These are phyloP conservation scores for Brachypodium distachyon DNA, from an alignment of 202 grass and related monocot genomes.

Conservation along the genomic window DNA sequence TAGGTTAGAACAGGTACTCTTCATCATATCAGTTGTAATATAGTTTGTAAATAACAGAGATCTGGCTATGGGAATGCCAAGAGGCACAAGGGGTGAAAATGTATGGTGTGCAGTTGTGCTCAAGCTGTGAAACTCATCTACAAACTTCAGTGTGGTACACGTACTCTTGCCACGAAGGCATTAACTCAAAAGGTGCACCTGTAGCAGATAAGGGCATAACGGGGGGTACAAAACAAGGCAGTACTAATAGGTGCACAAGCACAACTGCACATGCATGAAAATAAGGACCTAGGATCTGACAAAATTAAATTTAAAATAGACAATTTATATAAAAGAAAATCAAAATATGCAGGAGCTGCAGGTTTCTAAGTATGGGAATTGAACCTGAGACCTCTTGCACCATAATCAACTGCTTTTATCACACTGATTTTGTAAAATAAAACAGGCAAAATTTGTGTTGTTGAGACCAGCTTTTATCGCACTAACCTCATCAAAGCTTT, in stretches of 20 bases:
- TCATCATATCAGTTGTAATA: too few species aligned
- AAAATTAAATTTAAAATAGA: not conserved
- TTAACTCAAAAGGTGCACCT: not conserved
- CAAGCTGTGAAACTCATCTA: constrained; percentile 1
- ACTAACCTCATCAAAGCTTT: constrained; percentile 62
- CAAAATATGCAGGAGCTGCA: not conserved
- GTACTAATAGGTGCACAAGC: too few species aligned
- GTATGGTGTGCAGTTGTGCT: not conserved
- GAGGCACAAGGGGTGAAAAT: not conserved
- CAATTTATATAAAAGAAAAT: not conserved
- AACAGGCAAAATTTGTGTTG: not conserved
- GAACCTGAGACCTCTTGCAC: not conserved
- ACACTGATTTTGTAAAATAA: too few species aligned
- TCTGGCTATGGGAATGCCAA: not conserved
- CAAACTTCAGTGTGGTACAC: not conserved
- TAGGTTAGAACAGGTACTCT: too few species aligned
- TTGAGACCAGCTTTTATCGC: constrained; percentile 6
- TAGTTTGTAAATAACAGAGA: too few species aligned
- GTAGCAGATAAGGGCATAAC: not conserved
- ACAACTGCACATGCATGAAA: not conserved
- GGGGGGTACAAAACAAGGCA: not conserved
- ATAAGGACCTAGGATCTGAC: not conserved
- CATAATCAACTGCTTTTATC: not conserved
- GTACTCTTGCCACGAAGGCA: not conserved
- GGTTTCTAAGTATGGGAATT: not conserved